A percentile compares a stretch with the other conserved stretches of the same genome.
Conservation (phyloP, 345 rosid genomes). For the Acer campestre region DNA sequence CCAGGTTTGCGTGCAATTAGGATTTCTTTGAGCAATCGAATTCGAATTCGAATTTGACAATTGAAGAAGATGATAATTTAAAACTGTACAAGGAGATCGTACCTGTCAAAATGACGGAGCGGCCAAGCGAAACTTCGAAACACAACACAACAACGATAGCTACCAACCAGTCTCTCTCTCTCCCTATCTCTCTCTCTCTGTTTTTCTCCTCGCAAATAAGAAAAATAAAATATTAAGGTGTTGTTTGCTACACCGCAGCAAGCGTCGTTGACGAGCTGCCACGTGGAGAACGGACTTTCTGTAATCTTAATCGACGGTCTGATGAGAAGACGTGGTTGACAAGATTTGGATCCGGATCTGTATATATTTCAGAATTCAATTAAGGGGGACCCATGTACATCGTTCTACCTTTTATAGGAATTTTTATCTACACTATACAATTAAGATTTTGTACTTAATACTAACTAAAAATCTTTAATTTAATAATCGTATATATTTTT, state of each 20-base stretch:
- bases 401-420: too few species aligned
- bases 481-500: too few species aligned
- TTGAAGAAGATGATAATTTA: not conserved
- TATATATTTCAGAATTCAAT: too few species aligned
- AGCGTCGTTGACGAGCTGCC: not conserved
- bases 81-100: not conserved
- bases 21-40: not conserved
- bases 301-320: not conserved
- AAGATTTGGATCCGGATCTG: not conserved
- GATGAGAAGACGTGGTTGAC: not conserved
- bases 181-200: not conserved
- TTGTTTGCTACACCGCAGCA: not conserved
- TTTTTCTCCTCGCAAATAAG: not conserved
- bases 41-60: not conserved
- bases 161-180: conserved; percentile 18
- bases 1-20: not conserved
- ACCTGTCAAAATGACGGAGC: conserved; percentile 10
- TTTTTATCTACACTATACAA: too few species aligned
- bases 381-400: too few species aligned
- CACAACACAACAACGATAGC: not conserved
- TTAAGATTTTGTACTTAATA: too few species aligned
- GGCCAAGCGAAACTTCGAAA: not conserved
- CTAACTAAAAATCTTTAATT: too few species aligned
- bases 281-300: not conserved
- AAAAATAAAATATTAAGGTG: not conserved